phyloP scores from a whole-genome alignment of 176 grass and related monocot species.

The Rhynchospora breviuscula region DNA sequence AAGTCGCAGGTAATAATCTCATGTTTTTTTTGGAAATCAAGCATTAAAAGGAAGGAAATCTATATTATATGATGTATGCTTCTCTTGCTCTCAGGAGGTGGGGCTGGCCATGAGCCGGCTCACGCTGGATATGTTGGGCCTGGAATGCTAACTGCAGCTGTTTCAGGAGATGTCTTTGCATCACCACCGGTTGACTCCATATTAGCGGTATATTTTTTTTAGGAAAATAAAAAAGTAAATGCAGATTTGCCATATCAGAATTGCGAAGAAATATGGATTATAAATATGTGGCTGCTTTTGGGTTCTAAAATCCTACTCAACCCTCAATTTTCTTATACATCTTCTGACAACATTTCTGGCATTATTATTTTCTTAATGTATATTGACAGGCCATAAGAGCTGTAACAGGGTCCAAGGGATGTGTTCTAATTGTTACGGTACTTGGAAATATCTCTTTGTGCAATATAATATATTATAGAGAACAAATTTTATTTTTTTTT shows the following conservation, averaged over 20 bases:
- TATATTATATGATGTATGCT: background rate
- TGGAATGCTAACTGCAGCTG: constrained; percentile 64
- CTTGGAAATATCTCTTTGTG: background rate
- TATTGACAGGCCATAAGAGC: constrained; percentile 37
- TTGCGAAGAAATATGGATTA: background rate
- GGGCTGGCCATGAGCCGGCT: constrained; percentile 47
- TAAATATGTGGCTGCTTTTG: background rate
- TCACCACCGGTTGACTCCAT: constrained; percentile 44
- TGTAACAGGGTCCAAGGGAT: constrained; percentile 43
- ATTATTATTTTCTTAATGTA: background rate
- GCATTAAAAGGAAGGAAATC: background rate
- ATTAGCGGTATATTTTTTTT: constrained; percentile 30
- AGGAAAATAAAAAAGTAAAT: constrained; percentile 2
- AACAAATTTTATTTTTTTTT: background rate
- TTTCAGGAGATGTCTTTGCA: constrained; percentile 42
- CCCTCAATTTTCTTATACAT: background rate
- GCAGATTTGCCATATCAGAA: background rate
- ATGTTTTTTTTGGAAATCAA: background rate
- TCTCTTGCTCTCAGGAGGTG: constrained; percentile 31
- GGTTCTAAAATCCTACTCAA: background rate
- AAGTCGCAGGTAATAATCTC: background rate
- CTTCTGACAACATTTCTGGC: background rate
- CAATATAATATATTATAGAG: background rate
- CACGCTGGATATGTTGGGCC: constrained; percentile 46
- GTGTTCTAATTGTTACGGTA: constrained; percentile 49